Percentiles rank a stretch among this genome's conserved stretches.
These are phyloP conservation scores for Mycena indigotica DNA, from an alignment of 768 basidiomycete genomes.

Conservation along the genomic window DNA sequence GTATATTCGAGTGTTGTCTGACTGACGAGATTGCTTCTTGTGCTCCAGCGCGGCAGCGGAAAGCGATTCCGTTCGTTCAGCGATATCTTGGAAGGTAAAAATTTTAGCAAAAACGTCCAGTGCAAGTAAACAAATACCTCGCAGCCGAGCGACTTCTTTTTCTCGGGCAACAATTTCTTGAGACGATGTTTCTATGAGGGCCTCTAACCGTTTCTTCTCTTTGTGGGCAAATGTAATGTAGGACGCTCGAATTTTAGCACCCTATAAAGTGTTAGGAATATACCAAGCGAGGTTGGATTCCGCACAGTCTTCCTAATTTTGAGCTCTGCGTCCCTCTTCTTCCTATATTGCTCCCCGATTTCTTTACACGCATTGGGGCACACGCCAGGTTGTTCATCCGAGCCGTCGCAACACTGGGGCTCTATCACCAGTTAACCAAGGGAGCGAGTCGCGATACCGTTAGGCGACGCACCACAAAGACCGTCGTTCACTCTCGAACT, in stretches of 20 bases:
- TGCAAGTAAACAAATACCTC: conserved; percentile 47
- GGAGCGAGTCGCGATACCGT: background rate
- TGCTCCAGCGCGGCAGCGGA: conserved; percentile 80
- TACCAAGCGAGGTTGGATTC: conserved; percentile 10
- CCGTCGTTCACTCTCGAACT: conserved; percentile 90
- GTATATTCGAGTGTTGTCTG: background rate
- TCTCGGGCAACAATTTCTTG: conserved; percentile 65
- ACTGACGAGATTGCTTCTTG: conserved; percentile 85
- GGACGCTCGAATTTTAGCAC: conserved; percentile 85
- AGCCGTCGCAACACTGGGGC: conserved; percentile 92
- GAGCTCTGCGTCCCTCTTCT: conserved; percentile 67
- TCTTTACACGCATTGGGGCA: conserved; percentile 80
- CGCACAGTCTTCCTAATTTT: conserved; percentile 81
- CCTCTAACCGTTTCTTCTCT: conserved; percentile 85
- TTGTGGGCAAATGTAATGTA: conserved; percentile 88
- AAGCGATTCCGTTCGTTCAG: conserved; percentile 75
- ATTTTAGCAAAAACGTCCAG: background rate
- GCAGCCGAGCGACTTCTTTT: conserved; percentile 71
- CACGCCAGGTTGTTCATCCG: conserved; percentile 82
- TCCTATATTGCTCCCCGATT: conserved; percentile 70
- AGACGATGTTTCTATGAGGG: conserved; percentile 51
- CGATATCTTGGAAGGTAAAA: conserved; percentile 56
- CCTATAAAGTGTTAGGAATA: conserved; percentile 45
- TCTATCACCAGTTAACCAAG: conserved; percentile 51
- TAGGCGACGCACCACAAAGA: conserved; percentile 72